Evolutionary conservation across 176 grass and related monocot genomes (phyloP), one percentile per base, ranked within the genome.

Genomic region (Eragrostis curvula): DNA sequence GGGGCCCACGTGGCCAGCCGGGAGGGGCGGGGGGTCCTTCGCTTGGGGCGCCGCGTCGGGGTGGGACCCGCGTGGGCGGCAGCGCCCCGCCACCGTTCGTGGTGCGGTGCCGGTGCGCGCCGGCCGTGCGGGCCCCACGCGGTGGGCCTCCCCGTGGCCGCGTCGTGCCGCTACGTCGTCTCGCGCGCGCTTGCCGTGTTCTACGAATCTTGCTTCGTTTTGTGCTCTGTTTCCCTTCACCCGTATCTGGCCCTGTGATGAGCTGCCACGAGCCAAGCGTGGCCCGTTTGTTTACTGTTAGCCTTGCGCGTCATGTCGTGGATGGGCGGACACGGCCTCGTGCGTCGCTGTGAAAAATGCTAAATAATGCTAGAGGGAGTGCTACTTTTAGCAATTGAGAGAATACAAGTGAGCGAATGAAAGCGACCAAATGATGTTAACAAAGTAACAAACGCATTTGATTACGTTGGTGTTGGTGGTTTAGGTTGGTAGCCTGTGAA

Each of bases 31-130:
- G 5, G 17, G 32, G 16, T 23, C 11, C 50, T 12, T 11, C 2
- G 83, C 64, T 41, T 78, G 64, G 43, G 66, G 66, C 55, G 70
- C 46, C 69, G 42, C 61, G 82, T 36, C 82, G 46, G 32, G 60
- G 62, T 1, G 40, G 76, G 71, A 7, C 55, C 68, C 83, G 64
- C 62, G 27, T 23, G 73, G 73, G 81, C 70, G 77, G 90, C 86
- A 78, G 87, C 94, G 84, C 74, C 78, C 86, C 87, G 90, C 86
- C 85, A 88, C 94, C 94, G 94, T 97, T 81, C 71, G 85, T 91
- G 41, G 94, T 97, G 94, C 94, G 86, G 27, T 39, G 60, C 59
- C 44, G 75, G 75, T 23, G 72, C 72, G 30, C 50, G 50, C 5
- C 74, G 80, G 50, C n/a, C 11, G n/a, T 40, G 9, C 21, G 44